These are phyloP conservation scores for Penicillium janthinellum DNA, from an alignment of 2,329 filamentous ascomycete species.

Conservation along the genomic window DNA sequence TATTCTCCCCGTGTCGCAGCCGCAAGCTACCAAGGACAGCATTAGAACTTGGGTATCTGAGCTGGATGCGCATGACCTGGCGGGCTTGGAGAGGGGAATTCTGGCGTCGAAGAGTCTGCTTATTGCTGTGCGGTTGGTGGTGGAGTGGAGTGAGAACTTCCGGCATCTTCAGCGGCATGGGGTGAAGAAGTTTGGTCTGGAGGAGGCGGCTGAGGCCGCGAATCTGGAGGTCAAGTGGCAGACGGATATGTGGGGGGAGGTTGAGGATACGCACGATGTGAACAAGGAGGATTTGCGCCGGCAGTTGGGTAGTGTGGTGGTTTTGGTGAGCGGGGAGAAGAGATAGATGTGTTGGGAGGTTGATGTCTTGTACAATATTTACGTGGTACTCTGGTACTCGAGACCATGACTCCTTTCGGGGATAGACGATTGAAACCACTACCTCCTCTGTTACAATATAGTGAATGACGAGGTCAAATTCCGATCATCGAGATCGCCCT, in stretches of 20 bases:
- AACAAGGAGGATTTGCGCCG: conserved; percentile 84
- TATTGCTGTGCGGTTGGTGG: conserved; percentile 72
- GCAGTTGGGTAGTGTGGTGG: conserved; percentile 82
- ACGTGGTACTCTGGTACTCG: conserved; percentile 2
- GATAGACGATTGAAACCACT: background rate
- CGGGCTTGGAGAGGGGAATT: conserved; percentile 79
- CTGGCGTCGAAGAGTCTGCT: conserved; percentile 86
- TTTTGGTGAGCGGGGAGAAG: conserved; percentile 69
- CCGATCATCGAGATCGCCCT: background rate
- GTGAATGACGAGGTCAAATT: background rate
- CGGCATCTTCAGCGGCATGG: conserved; percentile 50
- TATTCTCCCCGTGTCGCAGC: conserved; percentile 75
- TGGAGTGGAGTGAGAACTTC: conserved; percentile 84
- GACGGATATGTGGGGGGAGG: conserved; percentile 88
- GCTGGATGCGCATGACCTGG: conserved; percentile 77
- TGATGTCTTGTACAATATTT: background rate
- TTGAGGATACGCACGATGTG: conserved; percentile 97
- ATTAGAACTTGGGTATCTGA: conserved; percentile 75
- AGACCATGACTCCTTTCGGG: background rate
- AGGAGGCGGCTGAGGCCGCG: conserved; percentile 75
- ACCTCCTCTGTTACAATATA: conserved; percentile 1
- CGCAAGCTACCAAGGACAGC: conserved; percentile 71
- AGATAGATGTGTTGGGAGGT: conserved; percentile 21
- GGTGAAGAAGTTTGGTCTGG: conserved; percentile 67
- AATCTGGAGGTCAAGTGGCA: conserved; percentile 90